These are phyloP conservation scores for Vanderwaltozyma tropicalis DNA, from an alignment of 805 yeast species.

Conservation along the genomic window DNA sequence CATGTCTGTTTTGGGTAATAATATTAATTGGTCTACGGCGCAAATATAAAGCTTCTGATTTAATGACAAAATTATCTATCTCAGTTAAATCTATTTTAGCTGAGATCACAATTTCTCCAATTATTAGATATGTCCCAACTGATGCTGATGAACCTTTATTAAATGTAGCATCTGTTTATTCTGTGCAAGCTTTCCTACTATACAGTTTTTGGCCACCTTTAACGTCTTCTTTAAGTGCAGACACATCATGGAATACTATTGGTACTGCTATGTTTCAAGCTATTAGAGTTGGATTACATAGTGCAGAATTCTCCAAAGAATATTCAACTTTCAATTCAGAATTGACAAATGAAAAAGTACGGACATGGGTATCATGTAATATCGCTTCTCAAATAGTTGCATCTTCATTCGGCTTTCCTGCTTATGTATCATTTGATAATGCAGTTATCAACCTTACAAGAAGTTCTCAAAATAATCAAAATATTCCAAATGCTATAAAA, in stretches of 20 bases:
- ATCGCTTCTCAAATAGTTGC: slow-evolving; percentile 84
- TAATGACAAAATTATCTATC: slow-evolving; percentile 57
- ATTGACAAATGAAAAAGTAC: slow-evolving; percentile 61
- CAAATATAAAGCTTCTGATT: slow-evolving; percentile 29
- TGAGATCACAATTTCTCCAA: slow-evolving; percentile 83
- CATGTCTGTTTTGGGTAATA: slow-evolving; percentile 88
- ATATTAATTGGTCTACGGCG: slow-evolving; percentile 77
- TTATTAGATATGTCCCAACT: slow-evolving; percentile 70
- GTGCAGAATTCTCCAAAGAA: slow-evolving; percentile 59
- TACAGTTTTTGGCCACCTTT: slow-evolving; percentile 95
- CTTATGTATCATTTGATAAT: slow-evolving; percentile 76
- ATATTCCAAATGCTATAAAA: slow-evolving; percentile 47
- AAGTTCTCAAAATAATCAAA: not conserved
- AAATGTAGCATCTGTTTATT: slow-evolving; percentile 83
- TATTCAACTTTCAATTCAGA: slow-evolving; percentile 34
- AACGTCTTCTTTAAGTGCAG: slow-evolving; percentile 89
- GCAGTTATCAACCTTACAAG: slow-evolving; percentile 34
- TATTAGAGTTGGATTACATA: slow-evolving; percentile 79
- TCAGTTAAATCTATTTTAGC: slow-evolving; percentile 68
- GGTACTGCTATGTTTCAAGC: slow-evolving; percentile 93
- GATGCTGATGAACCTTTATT: slow-evolving; percentile 73
- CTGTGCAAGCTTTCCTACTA: slow-evolving; percentile 84
- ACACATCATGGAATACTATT: slow-evolving; percentile 89
- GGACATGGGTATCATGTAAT: slow-evolving; percentile 92
- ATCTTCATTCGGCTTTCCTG: slow-evolving; percentile 89